Evolutionary conservation across 1,139 yeast genomes (phyloP).

Genomic region (Kodamaea ohmeri): DNA sequence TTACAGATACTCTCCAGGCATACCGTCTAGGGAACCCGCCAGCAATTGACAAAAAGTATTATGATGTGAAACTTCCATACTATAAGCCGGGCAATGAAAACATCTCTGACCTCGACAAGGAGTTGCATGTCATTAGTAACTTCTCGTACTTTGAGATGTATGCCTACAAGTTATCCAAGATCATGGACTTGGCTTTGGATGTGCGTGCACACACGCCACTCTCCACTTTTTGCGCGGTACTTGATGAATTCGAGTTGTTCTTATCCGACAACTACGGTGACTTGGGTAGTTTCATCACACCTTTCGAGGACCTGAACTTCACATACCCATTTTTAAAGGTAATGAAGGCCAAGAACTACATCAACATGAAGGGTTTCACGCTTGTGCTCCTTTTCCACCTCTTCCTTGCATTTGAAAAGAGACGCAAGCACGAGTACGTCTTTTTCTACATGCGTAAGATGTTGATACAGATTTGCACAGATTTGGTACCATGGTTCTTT

Average conservation of each 20-base stretch:
- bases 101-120: conserved; percentile 27
- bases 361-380: conserved; percentile 31
- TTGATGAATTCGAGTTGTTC: conserved; percentile 31
- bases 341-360: conserved; percentile 30
- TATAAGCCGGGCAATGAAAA: conserved; percentile 27
- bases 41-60: conserved; percentile 26
- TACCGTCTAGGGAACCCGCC: conserved; percentile 41
- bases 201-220: conserved; percentile 21
- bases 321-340: conserved; percentile 31
- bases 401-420: conserved; percentile 21
- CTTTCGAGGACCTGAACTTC: conserved; percentile 24
- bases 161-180: conserved; percentile 19
- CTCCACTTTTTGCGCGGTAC: conserved; percentile 20
- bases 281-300: conserved; percentile 23
- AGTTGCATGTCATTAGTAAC: conserved; percentile 25
- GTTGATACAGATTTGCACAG: conserved; percentile 22
- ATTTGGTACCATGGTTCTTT: conserved; percentile 30
- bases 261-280: conserved; percentile 24
- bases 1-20: conserved; percentile 38
- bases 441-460: conserved; percentile 26
- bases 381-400: conserved; percentile 28
- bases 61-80: conserved; percentile 29
- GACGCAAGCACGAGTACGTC: conserved; percentile 15
- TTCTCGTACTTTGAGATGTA: conserved; percentile 27
- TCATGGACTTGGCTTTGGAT: conserved; percentile 27